A percentile compares a stretch with the other conserved stretches of the same genome.
Evolutionary conservation across 164 flowering plant species (phyloP).

Genomic region (Chimonanthus praecox): DNA sequence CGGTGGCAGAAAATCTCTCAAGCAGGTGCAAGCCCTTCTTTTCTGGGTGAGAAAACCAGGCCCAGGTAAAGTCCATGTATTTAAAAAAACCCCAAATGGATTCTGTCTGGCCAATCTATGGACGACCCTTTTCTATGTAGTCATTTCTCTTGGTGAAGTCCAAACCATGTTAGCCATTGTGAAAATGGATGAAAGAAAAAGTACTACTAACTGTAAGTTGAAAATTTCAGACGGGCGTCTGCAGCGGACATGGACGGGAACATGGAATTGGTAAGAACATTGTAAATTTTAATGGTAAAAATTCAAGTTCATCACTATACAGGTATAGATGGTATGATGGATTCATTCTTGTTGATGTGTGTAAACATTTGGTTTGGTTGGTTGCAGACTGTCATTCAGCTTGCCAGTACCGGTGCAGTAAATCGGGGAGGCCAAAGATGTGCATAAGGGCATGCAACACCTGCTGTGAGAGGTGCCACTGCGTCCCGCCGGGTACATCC

Average conservation of each 20-base stretch:
- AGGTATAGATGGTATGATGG: neutral
- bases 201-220: neutral
- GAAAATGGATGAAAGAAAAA: neutral
- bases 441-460: constrained; percentile 60
- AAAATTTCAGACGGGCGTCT: neutral
- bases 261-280: neutral
- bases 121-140: neutral
- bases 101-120: neutral
- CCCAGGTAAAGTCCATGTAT: neutral
- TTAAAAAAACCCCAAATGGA: neutral
- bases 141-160: no score
- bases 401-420: constrained; percentile 43
- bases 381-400: constrained; percentile 37
- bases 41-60: no score
- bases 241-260: neutral
- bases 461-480: constrained; percentile 56
- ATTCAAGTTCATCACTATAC: neutral
- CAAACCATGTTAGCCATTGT: neutral
- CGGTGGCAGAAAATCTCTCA: no score
- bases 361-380: neutral
- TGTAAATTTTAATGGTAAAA: neutral
- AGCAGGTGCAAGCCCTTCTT: no score
- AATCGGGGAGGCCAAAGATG: constrained; percentile 43
- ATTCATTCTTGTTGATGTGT: neutral
- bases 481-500: constrained; percentile 62